These are phyloP conservation scores for Fusarium guadeloupense DNA, from an alignment of 2,329 filamentous ascomycete species.

Conservation along the genomic window DNA sequence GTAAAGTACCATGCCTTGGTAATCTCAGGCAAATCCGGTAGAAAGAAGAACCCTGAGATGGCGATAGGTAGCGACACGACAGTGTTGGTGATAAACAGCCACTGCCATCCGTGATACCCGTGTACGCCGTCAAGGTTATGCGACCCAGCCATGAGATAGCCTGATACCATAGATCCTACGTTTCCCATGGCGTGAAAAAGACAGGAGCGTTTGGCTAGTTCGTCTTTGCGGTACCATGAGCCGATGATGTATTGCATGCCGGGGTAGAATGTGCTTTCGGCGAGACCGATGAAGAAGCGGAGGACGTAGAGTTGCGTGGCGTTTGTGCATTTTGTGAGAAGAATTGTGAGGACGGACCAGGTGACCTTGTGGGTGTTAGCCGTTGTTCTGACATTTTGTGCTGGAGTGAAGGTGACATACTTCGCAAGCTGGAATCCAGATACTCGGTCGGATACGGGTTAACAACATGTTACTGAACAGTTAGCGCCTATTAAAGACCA, in stretches of 20 bases:
- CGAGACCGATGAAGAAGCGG: conserved; percentile 56
- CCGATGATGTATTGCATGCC: conserved; percentile 54
- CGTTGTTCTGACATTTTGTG: no score
- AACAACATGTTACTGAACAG: conserved; percentile 47
- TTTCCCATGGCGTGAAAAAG: conserved; percentile 52
- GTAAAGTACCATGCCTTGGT: conserved; percentile 44
- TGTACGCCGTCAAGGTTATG: conserved; percentile 53
- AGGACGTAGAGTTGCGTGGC: conserved; percentile 50
- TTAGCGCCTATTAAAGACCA: not conserved
- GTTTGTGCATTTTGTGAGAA: conserved; percentile 41
- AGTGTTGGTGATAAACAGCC: conserved; percentile 50
- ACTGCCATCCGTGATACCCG: conserved; percentile 59
- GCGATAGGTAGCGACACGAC: conserved; percentile 49
- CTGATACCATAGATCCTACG: conserved; percentile 43
- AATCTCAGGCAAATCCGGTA: conserved; percentile 46
- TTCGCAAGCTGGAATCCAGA: conserved; percentile 53
- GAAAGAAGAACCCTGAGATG: conserved; percentile 45
- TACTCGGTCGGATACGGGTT: conserved; percentile 51
- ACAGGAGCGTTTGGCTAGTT: conserved; percentile 54
- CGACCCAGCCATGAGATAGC: conserved; percentile 51
- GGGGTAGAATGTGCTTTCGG: conserved; percentile 52
- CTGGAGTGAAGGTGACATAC: not conserved
- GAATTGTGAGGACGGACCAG: conserved; percentile 47
- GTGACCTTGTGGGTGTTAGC: conserved; percentile 31
- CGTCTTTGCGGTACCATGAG: conserved; percentile 55